Base-by-base conservation (phyloP, 805 yeast genomes). In the Wickerhamiella domercqiae region DNA sequence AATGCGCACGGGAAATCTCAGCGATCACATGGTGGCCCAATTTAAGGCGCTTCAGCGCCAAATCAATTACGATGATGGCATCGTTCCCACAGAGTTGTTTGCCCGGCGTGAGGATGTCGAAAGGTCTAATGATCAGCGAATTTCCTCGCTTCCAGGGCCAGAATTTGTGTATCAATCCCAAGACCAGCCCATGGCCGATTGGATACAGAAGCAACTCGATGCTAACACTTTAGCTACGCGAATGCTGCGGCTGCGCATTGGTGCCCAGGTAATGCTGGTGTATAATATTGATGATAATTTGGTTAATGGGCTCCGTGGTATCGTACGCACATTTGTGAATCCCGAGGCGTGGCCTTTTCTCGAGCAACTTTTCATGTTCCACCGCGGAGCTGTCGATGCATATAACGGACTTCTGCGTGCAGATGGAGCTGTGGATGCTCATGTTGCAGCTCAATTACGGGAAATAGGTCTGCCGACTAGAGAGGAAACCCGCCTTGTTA, bases 271-370 rank as follows among this genome's bases (percentile, higher is more conserved):
- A 2, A 81, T 90, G 84, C 72, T 81, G 60, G 58, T 86, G 42
- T 76, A 76, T 46, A 90, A 90, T 54, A 34, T 46, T 5, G 79
- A 76, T 38, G 75, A 71, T 7, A 55, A 60, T 2, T 60, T 90
- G 33, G 96, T 87, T 24, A 90, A 90, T 59, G 98, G 99, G 1
- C 71, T 94, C 0, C 64, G 84, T 29, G 98, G 98, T 0, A 68
- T 65, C 21, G 78, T 90, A 3, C 43, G 70, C 11, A 67, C 69
- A 28, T 75, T 78, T 44, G 54, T 67, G 36, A 39, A 42, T 21
- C 50, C 45, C 22, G 30, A 19, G 3, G 47, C 37, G n/a, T 37
- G 43, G 41, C 18, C 32, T 7, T 22, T 30, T 5, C 35, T 51
- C 4, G 36, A 41, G 15, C 34, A 33, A n/a, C 36, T 41, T 18